A percentile compares a stretch with the other conserved stretches of the same genome.
phyloP scores from a whole-genome alignment of 2,329 filamentous ascomycete genomes.

The Diaporthe velutina region DNA sequence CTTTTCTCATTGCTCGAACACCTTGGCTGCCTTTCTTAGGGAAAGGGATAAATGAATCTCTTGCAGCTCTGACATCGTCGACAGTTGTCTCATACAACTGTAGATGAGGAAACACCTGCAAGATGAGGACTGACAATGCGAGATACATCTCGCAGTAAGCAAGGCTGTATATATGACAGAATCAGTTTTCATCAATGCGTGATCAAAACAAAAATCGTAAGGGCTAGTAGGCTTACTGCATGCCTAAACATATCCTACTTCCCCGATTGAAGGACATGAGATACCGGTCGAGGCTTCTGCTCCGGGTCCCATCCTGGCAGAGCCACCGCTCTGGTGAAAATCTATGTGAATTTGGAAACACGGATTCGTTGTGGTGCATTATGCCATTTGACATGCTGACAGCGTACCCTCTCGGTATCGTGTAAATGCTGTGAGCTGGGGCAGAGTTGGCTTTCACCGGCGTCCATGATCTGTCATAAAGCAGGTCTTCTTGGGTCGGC shows the following conservation, averaged over 20 bases:
- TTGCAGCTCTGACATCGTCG: conserved; percentile 28
- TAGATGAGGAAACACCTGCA: conserved; percentile 4
- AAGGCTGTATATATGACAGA: conserved; percentile 5
- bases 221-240: conserved; percentile 42
- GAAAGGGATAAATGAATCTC: conserved; percentile 39
- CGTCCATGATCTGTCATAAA: conserved; percentile 6
- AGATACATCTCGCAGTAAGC: conserved; percentile 12
- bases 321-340: conserved; percentile 43
- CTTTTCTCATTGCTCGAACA: conserved; percentile 1
- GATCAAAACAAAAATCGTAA: not conserved
- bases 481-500: conserved; percentile 21
- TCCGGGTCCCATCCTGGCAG: conserved; percentile 33
- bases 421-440: conserved; percentile 26
- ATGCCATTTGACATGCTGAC: conserved; percentile 22
- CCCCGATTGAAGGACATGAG: conserved; percentile 38
- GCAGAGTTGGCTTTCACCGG: not conserved
- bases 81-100: conserved; percentile 14
- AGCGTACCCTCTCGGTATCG: conserved; percentile 18
- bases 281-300: not conserved
- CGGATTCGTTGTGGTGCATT: conserved; percentile 23
- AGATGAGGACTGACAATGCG: not conserved
- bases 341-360: conserved; percentile 3
- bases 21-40: conserved; percentile 39
- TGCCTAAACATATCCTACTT: conserved; percentile 43
- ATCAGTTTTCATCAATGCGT: not conserved